Evolutionary conservation across 768 basidiomycete species (phyloP).

Genomic region (Hydnomerulius pinastri): DNA sequence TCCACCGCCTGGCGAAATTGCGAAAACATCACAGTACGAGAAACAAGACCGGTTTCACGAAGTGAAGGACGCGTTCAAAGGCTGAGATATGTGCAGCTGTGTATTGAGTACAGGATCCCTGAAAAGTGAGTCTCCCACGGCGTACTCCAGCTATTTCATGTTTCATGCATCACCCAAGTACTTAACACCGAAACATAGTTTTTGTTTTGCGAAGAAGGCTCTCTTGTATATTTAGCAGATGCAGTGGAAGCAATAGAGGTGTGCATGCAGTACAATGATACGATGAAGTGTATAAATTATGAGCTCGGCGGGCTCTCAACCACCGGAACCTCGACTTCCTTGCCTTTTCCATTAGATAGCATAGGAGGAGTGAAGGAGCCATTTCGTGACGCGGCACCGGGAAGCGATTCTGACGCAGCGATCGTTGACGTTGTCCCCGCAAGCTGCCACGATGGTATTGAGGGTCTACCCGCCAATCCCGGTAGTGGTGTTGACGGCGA

Average conservation of each 20-base stretch:
- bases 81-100: not conserved
- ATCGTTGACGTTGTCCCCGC: constrained; percentile 39
- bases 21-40: constrained; percentile 59
- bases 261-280: too few species aligned
- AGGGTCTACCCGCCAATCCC: constrained; percentile 56
- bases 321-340: constrained; percentile 42
- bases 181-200: too few species aligned
- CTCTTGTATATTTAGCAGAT: too few species aligned
- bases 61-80: not conserved
- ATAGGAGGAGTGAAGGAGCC: constrained; percentile 17
- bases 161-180: too few species aligned
- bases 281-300: constrained; percentile 12
- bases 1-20: constrained; percentile 76
- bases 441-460: constrained; percentile 93
- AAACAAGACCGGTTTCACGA: not conserved
- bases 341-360: constrained; percentile 55
- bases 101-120: not conserved
- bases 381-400: constrained; percentile 14
- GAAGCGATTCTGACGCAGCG: constrained; percentile 17
- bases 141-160: too few species aligned
- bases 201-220: too few species aligned
- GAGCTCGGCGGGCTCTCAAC: constrained; percentile 19
- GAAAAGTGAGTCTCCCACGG: not conserved
- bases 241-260: too few species aligned
- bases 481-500: constrained; percentile 53